Base-by-base conservation (phyloP, 2,329 filamentous ascomycete genomes). In the Metarhizium rileyi region DNA sequence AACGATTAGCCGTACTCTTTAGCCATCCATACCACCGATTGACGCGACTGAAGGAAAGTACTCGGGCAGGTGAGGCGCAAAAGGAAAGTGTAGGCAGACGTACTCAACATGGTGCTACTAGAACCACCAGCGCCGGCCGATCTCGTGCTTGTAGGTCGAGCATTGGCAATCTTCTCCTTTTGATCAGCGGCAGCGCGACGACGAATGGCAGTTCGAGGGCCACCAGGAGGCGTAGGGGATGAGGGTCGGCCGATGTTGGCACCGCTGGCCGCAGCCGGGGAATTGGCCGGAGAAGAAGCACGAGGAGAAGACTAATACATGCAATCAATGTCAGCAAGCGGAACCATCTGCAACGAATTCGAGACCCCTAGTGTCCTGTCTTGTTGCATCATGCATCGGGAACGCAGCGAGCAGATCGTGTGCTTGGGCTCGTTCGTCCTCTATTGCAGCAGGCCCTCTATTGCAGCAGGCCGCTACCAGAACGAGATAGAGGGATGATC, bases 41-140 rank as follows among this genome's bases (percentile, higher is more conserved):
- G 4, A 5, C 20, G 12, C 38, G 14, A 8, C 10, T 12, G 20
- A 23, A 6, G 22, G 22, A 10, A 20, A 9, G 10, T 14, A 28
- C 35, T 16, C 9, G 35, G n/a, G 35, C 35, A 38, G 28, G 10
- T 27, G 8, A 3, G 22, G 28, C 20, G 16, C 5, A 16, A 44
- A 8, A 16, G 8, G 5, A 28, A 44, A 23, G 27, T 12, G 12
- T n/a, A 3, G 12, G 8, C 18, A 14, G n/a, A 81, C 86, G 59
- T 85, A 89, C 90, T 91, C 75, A 98, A 78, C 93, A 98, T 98
- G 48, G 93, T 98, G 74, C 89, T 95, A 70, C 86, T 95, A 67
- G 90, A 96, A 57, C 93, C 93, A 59, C 93, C 93, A 18, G 93
- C 93, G 60, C 93, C 93, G 30, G 93, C 93, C 36, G 91, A 84